phyloP scores from a whole-genome alignment of 2,329 filamentous ascomycete genomes.

The Coniochaeta prunicola region DNA sequence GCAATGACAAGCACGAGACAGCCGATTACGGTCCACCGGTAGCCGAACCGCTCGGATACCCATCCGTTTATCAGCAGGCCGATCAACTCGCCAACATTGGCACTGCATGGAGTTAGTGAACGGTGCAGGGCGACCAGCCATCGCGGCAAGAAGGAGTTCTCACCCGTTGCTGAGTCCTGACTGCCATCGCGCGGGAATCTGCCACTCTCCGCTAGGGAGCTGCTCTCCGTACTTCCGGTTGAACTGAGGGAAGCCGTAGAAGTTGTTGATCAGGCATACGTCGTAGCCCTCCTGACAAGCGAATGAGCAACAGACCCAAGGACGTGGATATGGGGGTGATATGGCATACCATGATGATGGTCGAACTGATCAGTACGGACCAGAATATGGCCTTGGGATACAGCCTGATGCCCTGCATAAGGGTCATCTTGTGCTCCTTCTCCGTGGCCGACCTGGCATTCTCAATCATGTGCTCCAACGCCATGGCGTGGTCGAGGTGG shows the following conservation, averaged over 20 bases:
- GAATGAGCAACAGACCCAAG: neutral
- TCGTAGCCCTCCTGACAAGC: slow-evolving; percentile 64
- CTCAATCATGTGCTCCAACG: slow-evolving; percentile 30
- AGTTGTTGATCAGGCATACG: slow-evolving; percentile 73
- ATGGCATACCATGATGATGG: slow-evolving; percentile 61
- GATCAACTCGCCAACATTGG: slow-evolving; percentile 56
- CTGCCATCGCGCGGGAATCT: slow-evolving; percentile 28
- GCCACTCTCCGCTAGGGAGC: slow-evolving; percentile 14
- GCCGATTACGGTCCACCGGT: slow-evolving; percentile 55
- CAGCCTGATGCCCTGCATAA: slow-evolving; percentile 68
- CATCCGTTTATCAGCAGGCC: slow-evolving; percentile 60
- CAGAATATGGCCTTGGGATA: slow-evolving; percentile 84
- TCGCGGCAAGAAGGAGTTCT: neutral
- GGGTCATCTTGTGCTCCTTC: slow-evolving; percentile 62
- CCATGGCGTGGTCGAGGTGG: slow-evolving; percentile 12
- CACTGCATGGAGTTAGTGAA: slow-evolving; percentile 10
- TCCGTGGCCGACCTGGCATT: slow-evolving; percentile 44
- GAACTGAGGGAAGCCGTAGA: slow-evolving; percentile 36
- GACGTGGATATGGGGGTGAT: neutral
- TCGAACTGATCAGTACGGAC: slow-evolving; percentile 82
- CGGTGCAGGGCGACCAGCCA: neutral
- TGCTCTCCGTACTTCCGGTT: slow-evolving; percentile 16
- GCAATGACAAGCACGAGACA: slow-evolving; percentile 46
- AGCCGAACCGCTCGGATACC: slow-evolving; percentile 60
- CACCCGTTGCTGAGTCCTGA: slow-evolving; percentile 20